Base-by-base conservation (phyloP, 805 yeast genomes). In the Barnettozyma sucrosica region DNA sequence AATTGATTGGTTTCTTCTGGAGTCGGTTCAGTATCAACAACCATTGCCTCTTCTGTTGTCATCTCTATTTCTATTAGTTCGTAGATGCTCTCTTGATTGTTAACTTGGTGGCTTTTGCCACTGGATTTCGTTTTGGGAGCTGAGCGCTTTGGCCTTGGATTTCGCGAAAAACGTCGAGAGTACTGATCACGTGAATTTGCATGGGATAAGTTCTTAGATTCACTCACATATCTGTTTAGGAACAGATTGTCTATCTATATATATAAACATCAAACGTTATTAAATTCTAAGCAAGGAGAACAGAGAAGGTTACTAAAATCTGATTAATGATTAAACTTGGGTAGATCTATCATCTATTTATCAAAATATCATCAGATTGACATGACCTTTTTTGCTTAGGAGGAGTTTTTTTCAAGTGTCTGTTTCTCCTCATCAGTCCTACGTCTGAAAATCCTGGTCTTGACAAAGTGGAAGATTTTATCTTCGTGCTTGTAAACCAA, bases 1-100 rank as follows among this genome's bases (percentile, higher is more conserved):
- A 48, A 45, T 49, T 66, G 66, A 46, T 64, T 62, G 11, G 60
- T 51, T 49, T 63, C 63, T 49, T 62, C 66, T 18, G 58, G 63
- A 7, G 61, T 56, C 16, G 52, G 57, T 39, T 55, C 63, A 41
- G 40, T 53, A 38, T 61, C 66, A 8, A 53, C 61, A 16, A 56
- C 59, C 6, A 56, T 56, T 16, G 48, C 51, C 41, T 56, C 61
- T 23, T 57, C 61, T 26, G 50, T 50, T 32, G 62, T 55, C 58
- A 55, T 55, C 13, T 34, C 23, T 14, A 10, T 16, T 16, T 28
- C 16, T n/a, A 28, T 7, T 5, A 11, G 41, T 26, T n/a, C 10
- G 24, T 13, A 16, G 24, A 14, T 3, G 13, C 4, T 9, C 25
- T 11, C 4, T 21, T 10, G 21, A 19, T 19, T 39, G 16, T 20